Evolutionary conservation across 2,329 filamentous ascomycete genomes (phyloP).

Genomic region (Fusarium armeniacum): DNA sequence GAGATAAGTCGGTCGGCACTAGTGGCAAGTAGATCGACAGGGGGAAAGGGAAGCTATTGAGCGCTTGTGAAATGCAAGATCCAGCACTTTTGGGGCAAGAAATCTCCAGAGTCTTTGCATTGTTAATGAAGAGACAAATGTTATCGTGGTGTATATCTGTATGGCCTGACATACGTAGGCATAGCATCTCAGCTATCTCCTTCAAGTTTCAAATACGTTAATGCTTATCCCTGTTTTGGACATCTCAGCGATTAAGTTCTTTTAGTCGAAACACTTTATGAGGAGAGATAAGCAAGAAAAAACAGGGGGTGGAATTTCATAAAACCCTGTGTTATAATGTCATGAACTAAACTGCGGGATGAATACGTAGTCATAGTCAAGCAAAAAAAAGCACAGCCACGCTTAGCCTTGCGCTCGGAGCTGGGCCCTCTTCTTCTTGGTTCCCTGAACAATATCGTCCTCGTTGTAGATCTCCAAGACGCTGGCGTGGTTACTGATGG

Average conservation of each 20-base stretch:
- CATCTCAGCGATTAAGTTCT: constrained; percentile 14
- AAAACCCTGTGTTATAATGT: constrained; percentile 3
- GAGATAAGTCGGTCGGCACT: constrained; percentile 5
- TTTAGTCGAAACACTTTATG: constrained; percentile 1
- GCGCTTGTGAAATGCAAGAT: constrained; percentile 22
- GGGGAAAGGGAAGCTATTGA: constrained; percentile 15
- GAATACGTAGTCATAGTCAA: background rate
- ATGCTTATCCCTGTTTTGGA: constrained; percentile 13
- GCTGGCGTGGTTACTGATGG: constrained; percentile 72
- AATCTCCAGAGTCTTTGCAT: background rate
- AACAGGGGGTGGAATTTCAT: background rate
- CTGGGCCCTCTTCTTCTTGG: constrained; percentile 43
- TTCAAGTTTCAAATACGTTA: constrained; percentile 11
- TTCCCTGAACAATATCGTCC: constrained; percentile 39
- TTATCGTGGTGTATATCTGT: background rate
- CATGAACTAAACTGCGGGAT: background rate
- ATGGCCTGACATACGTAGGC: background rate
- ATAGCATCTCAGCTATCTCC: constrained; percentile 1
- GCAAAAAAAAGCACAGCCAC: constrained; percentile 10
- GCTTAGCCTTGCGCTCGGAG: constrained; percentile 20
- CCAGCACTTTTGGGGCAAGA: background rate
- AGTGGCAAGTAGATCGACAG: constrained; percentile 30
- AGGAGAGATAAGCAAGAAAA: constrained; percentile 15
- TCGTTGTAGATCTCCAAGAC: constrained; percentile 75
- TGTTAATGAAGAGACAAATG: background rate